Percentiles rank a stretch among this genome's conserved stretches.
phyloP scores from a whole-genome alignment of 2,329 filamentous ascomycete species.

The Phaeosphaeria sp. region DNA sequence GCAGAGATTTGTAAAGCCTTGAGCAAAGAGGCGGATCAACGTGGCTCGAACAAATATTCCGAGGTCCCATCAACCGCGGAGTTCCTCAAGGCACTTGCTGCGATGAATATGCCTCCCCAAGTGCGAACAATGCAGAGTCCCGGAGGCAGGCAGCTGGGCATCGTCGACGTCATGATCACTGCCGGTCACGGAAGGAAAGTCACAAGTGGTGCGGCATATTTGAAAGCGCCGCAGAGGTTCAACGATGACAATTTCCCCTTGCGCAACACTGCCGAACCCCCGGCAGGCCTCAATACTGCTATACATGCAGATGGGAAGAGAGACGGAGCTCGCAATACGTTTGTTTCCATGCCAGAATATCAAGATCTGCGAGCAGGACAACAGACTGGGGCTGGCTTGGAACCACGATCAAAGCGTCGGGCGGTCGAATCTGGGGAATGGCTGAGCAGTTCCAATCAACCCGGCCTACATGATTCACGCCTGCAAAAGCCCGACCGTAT shows the following conservation, averaged over 20 bases:
- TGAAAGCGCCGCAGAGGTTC: conserved; percentile 32
- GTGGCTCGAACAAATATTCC: conserved; percentile 43
- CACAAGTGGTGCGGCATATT: conserved; percentile 23
- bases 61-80: conserved; percentile 44
- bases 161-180: conserved; percentile 49
- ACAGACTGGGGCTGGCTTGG: neutral
- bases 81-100: conserved; percentile 48
- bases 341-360: neutral
- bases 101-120: conserved; percentile 45
- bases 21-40: conserved; percentile 39
- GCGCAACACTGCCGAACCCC: neutral
- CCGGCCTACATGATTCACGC: neutral
- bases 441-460: neutral
- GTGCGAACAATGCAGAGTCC: conserved; percentile 39
- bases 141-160: conserved; percentile 39
- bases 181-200: conserved; percentile 37
- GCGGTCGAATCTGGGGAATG: neutral
- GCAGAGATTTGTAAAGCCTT: conserved; percentile 36
- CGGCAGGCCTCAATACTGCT: neutral
- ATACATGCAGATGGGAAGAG: neutral
- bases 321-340: neutral
- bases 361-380: neutral
- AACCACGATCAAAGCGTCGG: neutral
- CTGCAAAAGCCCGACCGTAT: neutral
- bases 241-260: conserved; percentile 24